Evolutionary conservation across 2,329 filamentous ascomycete species (phyloP).

Genomic region (Fusarium sp.): DNA sequence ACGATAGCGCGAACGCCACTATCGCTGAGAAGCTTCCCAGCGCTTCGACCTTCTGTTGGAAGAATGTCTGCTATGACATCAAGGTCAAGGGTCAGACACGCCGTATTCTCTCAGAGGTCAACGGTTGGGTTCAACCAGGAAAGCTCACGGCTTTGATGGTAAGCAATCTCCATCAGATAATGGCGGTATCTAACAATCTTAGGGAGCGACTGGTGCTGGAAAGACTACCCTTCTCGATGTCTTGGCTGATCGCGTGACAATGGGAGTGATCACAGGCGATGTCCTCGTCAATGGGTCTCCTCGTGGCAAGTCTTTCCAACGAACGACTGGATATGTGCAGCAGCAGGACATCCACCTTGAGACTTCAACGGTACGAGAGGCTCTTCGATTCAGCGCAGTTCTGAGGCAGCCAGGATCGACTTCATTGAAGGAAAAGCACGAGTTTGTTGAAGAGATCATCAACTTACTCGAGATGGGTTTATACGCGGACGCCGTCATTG

Average conservation of each 20-base stretch:
- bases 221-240: slow-evolving; percentile 89
- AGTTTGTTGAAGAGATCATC: slow-evolving; percentile 83
- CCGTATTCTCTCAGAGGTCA: slow-evolving; percentile 73
- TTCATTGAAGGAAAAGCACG: slow-evolving; percentile 76
- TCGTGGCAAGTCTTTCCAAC: slow-evolving; percentile 81
- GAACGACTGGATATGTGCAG: slow-evolving; percentile 87
- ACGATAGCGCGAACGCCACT: rapidly evolving
- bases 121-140: slow-evolving; percentile 79
- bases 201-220: slow-evolving; percentile 78
- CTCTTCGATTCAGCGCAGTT: slow-evolving; percentile 81
- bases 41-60: slow-evolving; percentile 70
- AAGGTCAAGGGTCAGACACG: slow-evolving; percentile 71
- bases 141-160: slow-evolving; percentile 76
- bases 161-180: slow-evolving; percentile 60
- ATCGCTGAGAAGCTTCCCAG: neutral
- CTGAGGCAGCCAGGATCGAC: slow-evolving; percentile 79
- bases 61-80: slow-evolving; percentile 77
- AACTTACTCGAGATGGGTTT: slow-evolving; percentile 69
- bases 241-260: slow-evolving; percentile 81
- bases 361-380: slow-evolving; percentile 84
- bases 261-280: slow-evolving; percentile 86
- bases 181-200: neutral
- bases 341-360: slow-evolving; percentile 87
- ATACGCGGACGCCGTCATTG: slow-evolving; percentile 71
- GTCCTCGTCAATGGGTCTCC: slow-evolving; percentile 72